Evolutionary conservation across 2,329 filamentous ascomycete genomes (phyloP), one percentile per base, ranked within the genome.

Genomic region (Verticillium albo-atrum): DNA sequence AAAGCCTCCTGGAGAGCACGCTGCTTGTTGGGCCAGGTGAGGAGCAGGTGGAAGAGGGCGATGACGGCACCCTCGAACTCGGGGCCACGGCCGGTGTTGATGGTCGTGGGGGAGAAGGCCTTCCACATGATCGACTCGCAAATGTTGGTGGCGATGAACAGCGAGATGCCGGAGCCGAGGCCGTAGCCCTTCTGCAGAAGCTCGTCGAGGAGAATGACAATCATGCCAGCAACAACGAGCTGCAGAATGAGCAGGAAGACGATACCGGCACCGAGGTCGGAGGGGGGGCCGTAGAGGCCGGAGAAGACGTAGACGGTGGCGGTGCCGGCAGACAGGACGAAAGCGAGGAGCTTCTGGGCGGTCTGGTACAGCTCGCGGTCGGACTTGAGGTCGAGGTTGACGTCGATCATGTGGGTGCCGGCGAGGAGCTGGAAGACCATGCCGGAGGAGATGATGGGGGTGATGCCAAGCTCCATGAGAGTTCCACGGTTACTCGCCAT

Each of bases 61-160:
- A 98, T 96, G 74, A 98, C 92, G 65, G 95, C 95, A 75, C 94
- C 95, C 84, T 99, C 95, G 72, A 98, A 99, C 81, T 99, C 95
- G 70, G 96, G 96, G 62, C 95, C 95, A 85, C 95, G 92, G 68
- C 95, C 95, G 67, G 96, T 99, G 86, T 99, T 99, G 82, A 98
- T 96, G 74, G 95, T 98, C 62, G 93, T 98, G 60, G 96, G 96
- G 57, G 94, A 98, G 85, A 99, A 98, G 57, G 96, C 95, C 86
- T 97, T 97, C 95, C 95, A 99, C 82, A 99, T 90, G 77, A 99
- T 99, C 60, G 94, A 97, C 84, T 99, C 95, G 91, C 95, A 99
- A 73, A 99, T 98, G 86, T 98, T 98, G 82, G 95, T 99, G 68
- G 95, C 95, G 75, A 99, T 99, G 86, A 99, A 99, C 65, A 99